Evolutionary conservation across 495 filamentous ascomycete species (phyloP).

Genomic region (Clavariopsis aquatica): DNA sequence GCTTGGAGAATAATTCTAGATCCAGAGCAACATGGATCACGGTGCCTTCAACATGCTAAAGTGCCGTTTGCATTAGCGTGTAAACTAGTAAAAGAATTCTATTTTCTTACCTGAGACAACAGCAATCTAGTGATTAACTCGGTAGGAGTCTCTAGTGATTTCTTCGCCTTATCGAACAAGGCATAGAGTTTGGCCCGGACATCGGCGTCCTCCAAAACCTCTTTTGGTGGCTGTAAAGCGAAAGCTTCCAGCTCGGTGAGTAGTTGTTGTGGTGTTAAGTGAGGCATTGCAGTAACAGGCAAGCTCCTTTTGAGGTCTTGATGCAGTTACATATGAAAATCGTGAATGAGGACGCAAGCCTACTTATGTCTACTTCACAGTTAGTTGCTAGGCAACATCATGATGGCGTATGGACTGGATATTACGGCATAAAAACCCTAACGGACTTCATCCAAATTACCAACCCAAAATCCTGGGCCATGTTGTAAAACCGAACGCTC

Average conservation of each 20-base stretch:
- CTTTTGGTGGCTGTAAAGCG: slow-evolving; percentile 7
- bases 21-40: slow-evolving; percentile 4
- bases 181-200: slow-evolving; percentile 8
- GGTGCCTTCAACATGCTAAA: slow-evolving; percentile 8
- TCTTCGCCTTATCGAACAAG: slow-evolving; percentile 9
- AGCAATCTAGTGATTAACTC: slow-evolving; percentile 8
- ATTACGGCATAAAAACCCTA: slow-evolving; percentile 3
- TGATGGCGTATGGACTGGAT: slow-evolving; percentile 8
- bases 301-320: slow-evolving; percentile 5
- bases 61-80: slow-evolving; percentile 7
- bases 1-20: slow-evolving; percentile 6
- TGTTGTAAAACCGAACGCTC: slow-evolving; percentile 2
- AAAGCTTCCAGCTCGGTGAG: slow-evolving; percentile 7
- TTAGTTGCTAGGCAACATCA: slow-evolving; percentile 5
- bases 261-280: slow-evolving; percentile 9
- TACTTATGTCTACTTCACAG: slow-evolving; percentile 2
- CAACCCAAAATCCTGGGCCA: slow-evolving; percentile 2
- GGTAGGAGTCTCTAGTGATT: slow-evolving; percentile 7
- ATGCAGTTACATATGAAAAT: slow-evolving; percentile 2
- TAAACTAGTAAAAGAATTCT: slow-evolving; percentile 7
- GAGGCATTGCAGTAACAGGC: slow-evolving; percentile 6
- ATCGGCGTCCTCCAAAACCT: slow-evolving; percentile 8
- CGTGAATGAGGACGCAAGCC: slow-evolving; percentile 6
- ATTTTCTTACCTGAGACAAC: slow-evolving; percentile 9
- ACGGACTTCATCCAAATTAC: slow-evolving; percentile 5